Evolutionary conservation across 805 yeast genomes (phyloP).

Genomic region (Saccharomycopsis sp.): DNA sequence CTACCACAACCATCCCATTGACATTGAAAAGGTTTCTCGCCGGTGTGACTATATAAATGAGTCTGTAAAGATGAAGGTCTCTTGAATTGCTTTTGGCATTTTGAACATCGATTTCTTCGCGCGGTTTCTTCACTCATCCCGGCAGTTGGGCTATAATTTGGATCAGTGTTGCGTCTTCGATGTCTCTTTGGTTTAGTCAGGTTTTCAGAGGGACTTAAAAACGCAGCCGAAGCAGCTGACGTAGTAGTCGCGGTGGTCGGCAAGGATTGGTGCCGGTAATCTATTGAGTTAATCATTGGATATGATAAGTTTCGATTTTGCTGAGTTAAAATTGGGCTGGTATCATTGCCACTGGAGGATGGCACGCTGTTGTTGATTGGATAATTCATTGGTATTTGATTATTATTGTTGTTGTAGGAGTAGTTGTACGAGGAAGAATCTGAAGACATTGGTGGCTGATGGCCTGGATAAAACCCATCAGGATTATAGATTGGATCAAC

Average conservation of each 20-base stretch:
- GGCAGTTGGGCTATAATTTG: conserved; percentile 12
- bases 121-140: conserved; percentile 41
- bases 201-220: neutral
- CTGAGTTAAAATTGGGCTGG: conserved; percentile 3
- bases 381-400: conserved; percentile 21
- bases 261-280: conserved; percentile 1
- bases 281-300: conserved; percentile 3
- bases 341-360: conserved; percentile 18
- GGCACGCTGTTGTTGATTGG: no score
- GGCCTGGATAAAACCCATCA: conserved; percentile 5
- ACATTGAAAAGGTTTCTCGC: conserved; percentile 69
- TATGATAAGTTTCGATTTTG: neutral
- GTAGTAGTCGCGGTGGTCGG: neutral
- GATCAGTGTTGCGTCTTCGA: conserved; percentile 20
- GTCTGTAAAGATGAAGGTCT: conserved; percentile 79
- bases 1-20: conserved; percentile 60
- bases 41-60: conserved; percentile 74
- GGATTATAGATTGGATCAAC: conserved; percentile 7
- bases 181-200: conserved; percentile 15
- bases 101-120: conserved; percentile 38
- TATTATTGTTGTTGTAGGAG: conserved; percentile 3
- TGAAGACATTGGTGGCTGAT: conserved; percentile 2
- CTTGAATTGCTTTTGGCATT: conserved; percentile 71
- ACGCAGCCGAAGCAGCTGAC: neutral
- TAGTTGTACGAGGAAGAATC: neutral